Percentiles rank a stretch among this genome's conserved stretches.
phyloP scores from a whole-genome alignment of 2,329 filamentous ascomycete species.

The Colletotrichum sp. region DNA sequence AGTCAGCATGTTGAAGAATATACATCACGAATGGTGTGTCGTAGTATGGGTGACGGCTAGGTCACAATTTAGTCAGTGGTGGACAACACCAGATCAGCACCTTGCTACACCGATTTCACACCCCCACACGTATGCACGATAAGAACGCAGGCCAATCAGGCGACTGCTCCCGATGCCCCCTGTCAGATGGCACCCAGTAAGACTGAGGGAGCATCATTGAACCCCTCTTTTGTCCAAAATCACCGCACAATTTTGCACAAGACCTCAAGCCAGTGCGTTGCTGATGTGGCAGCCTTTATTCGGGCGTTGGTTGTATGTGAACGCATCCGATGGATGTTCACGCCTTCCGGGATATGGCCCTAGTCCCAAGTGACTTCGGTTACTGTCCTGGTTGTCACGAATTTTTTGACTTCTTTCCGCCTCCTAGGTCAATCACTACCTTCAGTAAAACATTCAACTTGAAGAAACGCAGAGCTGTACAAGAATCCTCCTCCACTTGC shows the following conservation, averaged over 20 bases:
- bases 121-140: neutral
- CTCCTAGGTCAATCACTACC: neutral
- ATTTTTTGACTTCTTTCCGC: neutral
- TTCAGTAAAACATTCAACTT: neutral
- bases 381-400: neutral
- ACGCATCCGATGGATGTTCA: neutral
- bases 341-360: neutral
- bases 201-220: neutral
- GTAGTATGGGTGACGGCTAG: too few species aligned
- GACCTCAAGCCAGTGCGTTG: accelerated
- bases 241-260: neutral
- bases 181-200: neutral
- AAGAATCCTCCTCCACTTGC: accelerated
- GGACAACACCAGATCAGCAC: too few species aligned
- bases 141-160: neutral
- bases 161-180: neutral
- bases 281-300: neutral
- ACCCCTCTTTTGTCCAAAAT: neutral
- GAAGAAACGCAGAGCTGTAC: neutral
- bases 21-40: too few species aligned
- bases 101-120: too few species aligned
- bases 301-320: neutral
- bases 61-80: too few species aligned
- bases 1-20: too few species aligned
- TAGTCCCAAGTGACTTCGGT: neutral